Percentiles rank a stretch among this genome's conserved stretches.
Conservation (phyloP, 2,329 filamentous ascomycete genomes). For the Amesomyces nigricolor region DNA sequence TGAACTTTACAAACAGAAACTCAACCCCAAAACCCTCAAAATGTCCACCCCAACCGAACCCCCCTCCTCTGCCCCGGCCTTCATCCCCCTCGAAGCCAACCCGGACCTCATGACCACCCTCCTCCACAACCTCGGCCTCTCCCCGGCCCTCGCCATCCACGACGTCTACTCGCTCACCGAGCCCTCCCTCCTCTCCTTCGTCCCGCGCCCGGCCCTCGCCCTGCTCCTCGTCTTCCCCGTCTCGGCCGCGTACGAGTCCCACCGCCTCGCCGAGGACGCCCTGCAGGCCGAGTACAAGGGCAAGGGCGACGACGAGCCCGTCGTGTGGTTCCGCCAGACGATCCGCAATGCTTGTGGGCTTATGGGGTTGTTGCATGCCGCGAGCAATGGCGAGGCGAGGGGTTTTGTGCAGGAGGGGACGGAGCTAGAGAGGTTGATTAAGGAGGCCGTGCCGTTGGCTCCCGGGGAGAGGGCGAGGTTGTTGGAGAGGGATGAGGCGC, state of each 20-base stretch:
- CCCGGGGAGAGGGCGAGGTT: slow-evolving; percentile 63
- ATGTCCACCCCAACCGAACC: slow-evolving; percentile 25
- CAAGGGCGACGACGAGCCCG: slow-evolving; percentile 63
- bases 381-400: slow-evolving; percentile 68
- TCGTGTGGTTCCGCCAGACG: slow-evolving; percentile 92
- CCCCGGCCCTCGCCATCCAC: slow-evolving; percentile 69
- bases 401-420: slow-evolving; percentile 53
- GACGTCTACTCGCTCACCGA: slow-evolving; percentile 92
- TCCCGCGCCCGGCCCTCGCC: slow-evolving; percentile 82
- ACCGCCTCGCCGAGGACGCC: slow-evolving; percentile 68
- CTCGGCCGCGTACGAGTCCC: slow-evolving; percentile 69
- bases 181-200: slow-evolving; percentile 73
- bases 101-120: slow-evolving; percentile 83
- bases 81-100: slow-evolving; percentile 65
- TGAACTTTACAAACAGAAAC: background rate
- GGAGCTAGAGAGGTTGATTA: slow-evolving; percentile 59
- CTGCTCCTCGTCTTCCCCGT: slow-evolving; percentile 91
- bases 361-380: slow-evolving; percentile 80
- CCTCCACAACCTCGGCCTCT: slow-evolving; percentile 77
- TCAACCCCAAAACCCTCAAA: slow-evolving; percentile 9
- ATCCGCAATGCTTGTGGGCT: slow-evolving; percentile 90
- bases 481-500: slow-evolving; percentile 67
- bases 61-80: slow-evolving; percentile 38
- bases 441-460: slow-evolving; percentile 62
- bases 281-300: slow-evolving; percentile 58